Evolutionary conservation across 2,329 filamentous ascomycete species (phyloP).

Genomic region (Metarhizium rileyi): DNA sequence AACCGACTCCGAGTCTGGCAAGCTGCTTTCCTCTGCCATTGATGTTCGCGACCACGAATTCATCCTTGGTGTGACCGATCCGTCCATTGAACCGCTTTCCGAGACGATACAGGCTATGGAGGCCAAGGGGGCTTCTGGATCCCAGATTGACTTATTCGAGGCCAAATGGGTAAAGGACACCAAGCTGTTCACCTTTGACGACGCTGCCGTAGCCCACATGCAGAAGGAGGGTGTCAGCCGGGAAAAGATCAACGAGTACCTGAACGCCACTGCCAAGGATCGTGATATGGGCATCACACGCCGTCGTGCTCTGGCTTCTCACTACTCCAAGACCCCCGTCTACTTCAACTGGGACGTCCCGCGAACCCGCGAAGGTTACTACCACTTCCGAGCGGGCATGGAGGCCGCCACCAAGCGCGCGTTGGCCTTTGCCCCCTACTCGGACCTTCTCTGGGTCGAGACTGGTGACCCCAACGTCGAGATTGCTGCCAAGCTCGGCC

Average conservation of each 20-base stretch:
- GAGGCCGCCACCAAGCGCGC: constrained; percentile 84
- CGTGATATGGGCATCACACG: constrained; percentile 69
- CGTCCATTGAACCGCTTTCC: constrained; percentile 66
- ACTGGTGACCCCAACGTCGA: constrained; percentile 79
- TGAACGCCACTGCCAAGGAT: constrained; percentile 49
- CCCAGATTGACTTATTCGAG: constrained; percentile 80
- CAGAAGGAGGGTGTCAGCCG: constrained; percentile 53
- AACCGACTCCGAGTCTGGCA: constrained; percentile 91
- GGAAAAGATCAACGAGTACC: constrained; percentile 58
- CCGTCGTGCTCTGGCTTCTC: constrained; percentile 61
- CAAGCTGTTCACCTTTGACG: constrained; percentile 82
- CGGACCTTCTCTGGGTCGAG: constrained; percentile 95
- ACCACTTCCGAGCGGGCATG: constrained; percentile 82
- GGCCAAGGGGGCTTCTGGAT: constrained; percentile 60
- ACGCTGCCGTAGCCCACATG: constrained; percentile 73
- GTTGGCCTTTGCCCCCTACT: constrained; percentile 81
- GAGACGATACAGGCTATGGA: constrained; percentile 92
- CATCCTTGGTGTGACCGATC: constrained; percentile 76
- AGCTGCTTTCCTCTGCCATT: constrained; percentile 79
- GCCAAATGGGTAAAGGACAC: constrained; percentile 80
- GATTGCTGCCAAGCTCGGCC: constrained; percentile 66
- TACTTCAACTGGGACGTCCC: constrained; percentile 88
- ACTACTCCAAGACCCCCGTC: constrained; percentile 57
- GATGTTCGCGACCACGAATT: constrained; percentile 95
- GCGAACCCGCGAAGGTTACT: constrained; percentile 86